Conservation (phyloP, 139 green algal genomes). For the Micromonas commoda region DNA sequence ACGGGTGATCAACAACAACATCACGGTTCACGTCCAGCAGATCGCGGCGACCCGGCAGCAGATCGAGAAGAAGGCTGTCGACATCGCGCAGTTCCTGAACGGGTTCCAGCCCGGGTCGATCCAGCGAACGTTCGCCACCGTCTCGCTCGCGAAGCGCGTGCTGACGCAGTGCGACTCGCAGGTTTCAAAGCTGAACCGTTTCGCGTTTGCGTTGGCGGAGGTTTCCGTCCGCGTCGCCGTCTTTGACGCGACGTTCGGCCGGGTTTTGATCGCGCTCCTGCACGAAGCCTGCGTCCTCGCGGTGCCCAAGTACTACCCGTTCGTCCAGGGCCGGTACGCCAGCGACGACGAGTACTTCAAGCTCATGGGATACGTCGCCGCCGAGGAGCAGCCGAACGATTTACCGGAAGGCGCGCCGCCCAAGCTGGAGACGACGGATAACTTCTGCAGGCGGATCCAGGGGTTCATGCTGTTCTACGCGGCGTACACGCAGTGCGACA, state of each 20-base stretch:
- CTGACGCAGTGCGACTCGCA: slow-evolving; percentile 19
- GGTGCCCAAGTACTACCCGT: slow-evolving; percentile 43
- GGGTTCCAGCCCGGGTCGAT: neutral
- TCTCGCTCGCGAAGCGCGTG: slow-evolving; percentile 10
- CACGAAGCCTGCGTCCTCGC: slow-evolving; percentile 38
- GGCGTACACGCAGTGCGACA: slow-evolving; percentile 39
- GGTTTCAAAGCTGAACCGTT: slow-evolving; percentile 21
- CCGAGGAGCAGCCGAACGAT: neutral
- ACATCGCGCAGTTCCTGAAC: neutral
- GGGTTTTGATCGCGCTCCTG: slow-evolving; percentile 35
- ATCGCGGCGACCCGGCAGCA: slow-evolving; percentile 43
- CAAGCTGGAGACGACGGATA: slow-evolving; percentile 37
- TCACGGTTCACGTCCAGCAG: slow-evolving; percentile 39
- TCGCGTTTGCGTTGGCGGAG: slow-evolving; percentile 19
- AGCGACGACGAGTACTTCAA: slow-evolving; percentile 31
- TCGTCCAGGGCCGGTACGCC: slow-evolving; percentile 24
- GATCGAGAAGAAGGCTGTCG: slow-evolving; percentile 25
- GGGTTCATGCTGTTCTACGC: slow-evolving; percentile 42
- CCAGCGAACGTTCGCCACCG: neutral
- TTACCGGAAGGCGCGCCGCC: slow-evolving; percentile 30
- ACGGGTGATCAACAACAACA: neutral
- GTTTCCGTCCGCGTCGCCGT: neutral
- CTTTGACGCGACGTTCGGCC: slow-evolving; percentile 30
- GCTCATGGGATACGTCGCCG: slow-evolving; percentile 19
- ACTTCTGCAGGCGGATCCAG: slow-evolving; percentile 32